Percentiles rank a stretch among this genome's conserved stretches.
Conservation (phyloP, 2,329 filamentous ascomycete genomes). For the Parastagonospora avenae region DNA sequence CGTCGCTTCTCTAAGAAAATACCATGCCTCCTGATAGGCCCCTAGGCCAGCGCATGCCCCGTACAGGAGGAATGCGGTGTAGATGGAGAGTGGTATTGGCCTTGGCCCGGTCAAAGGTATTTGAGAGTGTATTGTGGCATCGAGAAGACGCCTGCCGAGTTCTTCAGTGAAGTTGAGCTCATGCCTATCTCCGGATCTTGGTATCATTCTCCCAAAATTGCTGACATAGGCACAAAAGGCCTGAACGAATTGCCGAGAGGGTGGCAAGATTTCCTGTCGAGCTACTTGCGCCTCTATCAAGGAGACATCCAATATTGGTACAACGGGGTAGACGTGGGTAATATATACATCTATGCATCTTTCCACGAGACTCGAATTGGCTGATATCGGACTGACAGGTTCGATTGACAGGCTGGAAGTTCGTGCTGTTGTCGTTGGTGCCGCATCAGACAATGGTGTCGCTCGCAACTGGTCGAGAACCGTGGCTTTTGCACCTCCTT, state of each 20-base stretch:
- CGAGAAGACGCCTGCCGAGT: conserved; percentile 23
- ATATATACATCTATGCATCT: conserved; percentile 73
- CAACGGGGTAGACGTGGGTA: conserved; percentile 65
- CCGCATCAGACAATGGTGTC: conserved; percentile 34
- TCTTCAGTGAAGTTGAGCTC: background rate
- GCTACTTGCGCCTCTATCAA: conserved; percentile 28
- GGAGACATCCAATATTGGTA: conserved; percentile 35
- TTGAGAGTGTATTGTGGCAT: conserved; percentile 31
- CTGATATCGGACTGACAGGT: background rate
- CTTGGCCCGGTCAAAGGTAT: conserved; percentile 17
- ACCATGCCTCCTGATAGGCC: conserved; percentile 78
- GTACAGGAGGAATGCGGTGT: conserved; percentile 81
- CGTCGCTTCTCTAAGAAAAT: conserved; percentile 75
- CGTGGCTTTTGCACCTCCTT: conserved; percentile 59
- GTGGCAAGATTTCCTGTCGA: conserved; percentile 20
- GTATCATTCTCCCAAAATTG: conserved; percentile 24
- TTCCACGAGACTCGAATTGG: conserved; percentile 62
- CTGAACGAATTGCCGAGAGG: conserved; percentile 39
- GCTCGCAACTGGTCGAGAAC: conserved; percentile 76
- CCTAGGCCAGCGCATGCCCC: conserved; percentile 74
- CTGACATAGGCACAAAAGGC: conserved; percentile 47
- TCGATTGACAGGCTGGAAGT: background rate
- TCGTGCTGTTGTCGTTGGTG: background rate
- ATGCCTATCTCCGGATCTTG: conserved; percentile 1
- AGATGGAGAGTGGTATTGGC: conserved; percentile 49